Evolutionary conservation across 768 basidiomycete genomes (phyloP).

Genomic region (Russula sp.): DNA sequence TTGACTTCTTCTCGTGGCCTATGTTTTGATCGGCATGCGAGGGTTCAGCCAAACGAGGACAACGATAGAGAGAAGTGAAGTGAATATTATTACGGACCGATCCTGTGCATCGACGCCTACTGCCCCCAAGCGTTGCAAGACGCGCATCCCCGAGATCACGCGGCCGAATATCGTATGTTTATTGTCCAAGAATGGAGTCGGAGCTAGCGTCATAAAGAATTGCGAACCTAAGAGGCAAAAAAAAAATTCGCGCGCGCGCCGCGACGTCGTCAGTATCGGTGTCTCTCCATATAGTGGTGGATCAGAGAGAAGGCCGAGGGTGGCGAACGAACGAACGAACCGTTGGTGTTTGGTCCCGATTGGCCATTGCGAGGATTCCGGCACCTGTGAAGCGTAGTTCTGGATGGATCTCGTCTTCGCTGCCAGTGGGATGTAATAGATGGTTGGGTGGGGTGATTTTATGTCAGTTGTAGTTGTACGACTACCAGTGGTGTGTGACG

Average conservation of each 20-base stretch:
- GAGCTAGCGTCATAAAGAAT: slow-evolving; percentile 85
- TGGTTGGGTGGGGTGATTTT: background rate
- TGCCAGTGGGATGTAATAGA: slow-evolving; percentile 33
- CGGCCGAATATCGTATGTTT: slow-evolving; percentile 92
- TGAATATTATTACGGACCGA: slow-evolving; percentile 47
- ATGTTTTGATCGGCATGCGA: slow-evolving; percentile 11
- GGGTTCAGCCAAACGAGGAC: slow-evolving; percentile 6
- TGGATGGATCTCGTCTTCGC: slow-evolving; percentile 87
- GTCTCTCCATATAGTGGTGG: no score
- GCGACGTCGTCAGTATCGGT: no score
- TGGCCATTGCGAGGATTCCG: slow-evolving; percentile 95
- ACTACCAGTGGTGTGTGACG: no score
- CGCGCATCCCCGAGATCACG: slow-evolving; percentile 86
- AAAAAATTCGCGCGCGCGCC: background rate
- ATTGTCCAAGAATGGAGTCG: slow-evolving; percentile 79
- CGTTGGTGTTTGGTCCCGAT: slow-evolving; percentile 94
- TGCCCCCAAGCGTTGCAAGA: slow-evolving; percentile 86
- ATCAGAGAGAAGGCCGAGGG: background rate
- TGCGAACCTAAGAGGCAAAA: slow-evolving; percentile 66
- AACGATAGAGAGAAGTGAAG: background rate
- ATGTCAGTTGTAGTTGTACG: background rate
- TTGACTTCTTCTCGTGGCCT: slow-evolving; percentile 80
- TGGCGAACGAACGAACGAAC: slow-evolving; percentile 38
- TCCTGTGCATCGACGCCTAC: slow-evolving; percentile 89
- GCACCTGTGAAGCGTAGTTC: slow-evolving; percentile 94